Base-by-base conservation (phyloP, 352 stramenopile genomes). In the Phytophthora meadii region DNA sequence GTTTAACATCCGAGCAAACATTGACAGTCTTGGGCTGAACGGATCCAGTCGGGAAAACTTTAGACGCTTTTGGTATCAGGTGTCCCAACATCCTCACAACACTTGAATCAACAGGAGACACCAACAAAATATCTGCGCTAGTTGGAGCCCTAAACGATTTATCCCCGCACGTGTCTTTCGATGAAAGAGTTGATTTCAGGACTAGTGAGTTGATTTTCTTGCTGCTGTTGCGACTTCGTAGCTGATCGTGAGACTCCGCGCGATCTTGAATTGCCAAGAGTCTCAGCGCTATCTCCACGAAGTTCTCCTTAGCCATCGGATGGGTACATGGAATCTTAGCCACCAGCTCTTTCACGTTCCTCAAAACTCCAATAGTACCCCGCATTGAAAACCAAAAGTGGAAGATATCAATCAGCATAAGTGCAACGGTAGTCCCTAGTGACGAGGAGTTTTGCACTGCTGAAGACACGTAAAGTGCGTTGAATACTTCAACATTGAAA, bases 401-500 rank as follows among this genome's bases (percentile, higher is more conserved):
- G 1, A 69, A 22, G 15, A 69, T 30, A 2, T 69, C 61, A 28
- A 64, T 42, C 6, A 69, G 44, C 61, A 69, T 69, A 0, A 69
- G 40, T 17, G 60, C 61, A 24, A 49, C 25, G 8, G 61, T 68
- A 27, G 44, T 69, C 12, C 28, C 45, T 14, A 47, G 27, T 14
- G 61, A 69, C 7, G 53, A 50, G 0, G 61, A 69, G 24, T 58
- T 58, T 7, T 69, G 61, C 0, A 69, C 54, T 12, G 61, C 54
- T 19, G 22, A 56, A 0, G 61, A 66, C 5, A 85, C 61, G 22
- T 66, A 85, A 0, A 84, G 45, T n/a, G 76, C 40, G 56, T 84
- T 73, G 57, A 81, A 86, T 11, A 81, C 53, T 24, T 86, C 72
- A 27, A 78, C 63, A 27, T 82, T 81, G 57, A 83, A 78, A 5